Base-by-base conservation (phyloP, 1,139 yeast genomes). In the Kodamaea fungicola region DNA sequence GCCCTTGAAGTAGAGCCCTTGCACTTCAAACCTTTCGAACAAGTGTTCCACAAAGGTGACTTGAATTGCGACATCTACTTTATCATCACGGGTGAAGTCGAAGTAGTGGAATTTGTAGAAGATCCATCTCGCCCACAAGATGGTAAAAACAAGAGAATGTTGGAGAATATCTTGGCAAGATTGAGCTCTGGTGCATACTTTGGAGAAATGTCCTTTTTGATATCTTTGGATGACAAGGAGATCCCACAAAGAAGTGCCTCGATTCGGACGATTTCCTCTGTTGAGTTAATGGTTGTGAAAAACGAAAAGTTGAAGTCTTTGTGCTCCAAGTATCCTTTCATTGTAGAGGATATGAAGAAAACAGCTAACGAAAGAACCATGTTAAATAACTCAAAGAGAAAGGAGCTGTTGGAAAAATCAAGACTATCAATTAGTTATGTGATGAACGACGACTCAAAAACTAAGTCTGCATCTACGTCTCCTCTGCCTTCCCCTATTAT, bases 141-240 rank as follows among this genome's bases (percentile, higher is more conserved):
- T 8, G 22, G 22, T 7, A 40, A 41, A 12, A 42, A 51, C 7
- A 28, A 39, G 8, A 37, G 42, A 19, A 37, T 34, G 19, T 49
- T 55, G 10, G 76, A 71, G 38, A 61, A 61, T 21, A 62, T 72
- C 2, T 57, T 79, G 31, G 89, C 86, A 1, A 69, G 85, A 42
- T 61, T 83, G 28, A 71, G 76, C 2, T 60, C 76, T 7, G 88
- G 86, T 7, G 72, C 79, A 30, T 83, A 80, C 55, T 82, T 84
- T 60, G 94, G 94, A 21, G 92, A 83, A 55, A 78, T 83, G 80
- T 76, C 87, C 1, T 83, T 83, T 49, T 59, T 83, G 30, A 66
- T 78, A 3, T 67, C 74, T 24, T 57, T 82, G 19, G 61, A 70
- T 8, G 57, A 61, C 28, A 49, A 57, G 8, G 50, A 47, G 21